Evolutionary conservation across 805 yeast genomes (phyloP).

Genomic region (Metschnikowia chrysomelidarum): DNA sequence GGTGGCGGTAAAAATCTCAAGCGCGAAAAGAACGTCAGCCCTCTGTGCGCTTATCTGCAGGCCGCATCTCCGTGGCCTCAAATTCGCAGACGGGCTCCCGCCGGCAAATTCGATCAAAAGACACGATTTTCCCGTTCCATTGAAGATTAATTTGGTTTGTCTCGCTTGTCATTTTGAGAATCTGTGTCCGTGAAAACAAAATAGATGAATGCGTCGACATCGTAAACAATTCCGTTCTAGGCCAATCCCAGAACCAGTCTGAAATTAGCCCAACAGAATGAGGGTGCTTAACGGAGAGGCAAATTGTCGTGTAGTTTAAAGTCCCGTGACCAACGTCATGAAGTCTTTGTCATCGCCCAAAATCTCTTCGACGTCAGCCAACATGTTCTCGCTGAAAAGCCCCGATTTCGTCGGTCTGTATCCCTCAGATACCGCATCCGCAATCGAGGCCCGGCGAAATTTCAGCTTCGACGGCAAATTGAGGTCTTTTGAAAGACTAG

Average conservation of each 20-base stretch:
- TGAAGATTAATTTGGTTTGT: no score
- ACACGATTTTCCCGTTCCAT: no score
- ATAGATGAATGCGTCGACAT: no score
- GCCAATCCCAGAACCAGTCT: slow-evolving; percentile 11
- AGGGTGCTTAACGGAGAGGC: not conserved
- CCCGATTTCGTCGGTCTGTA: slow-evolving; percentile 73
- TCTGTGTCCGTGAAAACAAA: no score
- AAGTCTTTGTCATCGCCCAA: slow-evolving; percentile 51
- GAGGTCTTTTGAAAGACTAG: slow-evolving; percentile 14
- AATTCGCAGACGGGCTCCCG: no score
- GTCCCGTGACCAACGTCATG: slow-evolving; percentile 40
- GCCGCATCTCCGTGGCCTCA: no score
- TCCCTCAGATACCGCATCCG: slow-evolving; percentile 76
- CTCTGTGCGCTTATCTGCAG: no score
- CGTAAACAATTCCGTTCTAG: no score
- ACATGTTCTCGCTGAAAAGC: slow-evolving; percentile 68
- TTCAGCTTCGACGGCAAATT: slow-evolving; percentile 30
- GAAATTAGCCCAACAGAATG: not conserved
- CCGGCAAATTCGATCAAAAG: no score
- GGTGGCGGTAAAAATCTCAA: no score
- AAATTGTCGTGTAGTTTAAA: slow-evolving; percentile 9
- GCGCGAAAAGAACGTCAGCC: no score
- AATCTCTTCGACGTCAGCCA: slow-evolving; percentile 72
- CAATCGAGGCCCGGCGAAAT: slow-evolving; percentile 63
- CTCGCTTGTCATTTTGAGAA: no score